Conservation (phyloP, 1,139 yeast genomes). For the Candida sp. region DNA sequence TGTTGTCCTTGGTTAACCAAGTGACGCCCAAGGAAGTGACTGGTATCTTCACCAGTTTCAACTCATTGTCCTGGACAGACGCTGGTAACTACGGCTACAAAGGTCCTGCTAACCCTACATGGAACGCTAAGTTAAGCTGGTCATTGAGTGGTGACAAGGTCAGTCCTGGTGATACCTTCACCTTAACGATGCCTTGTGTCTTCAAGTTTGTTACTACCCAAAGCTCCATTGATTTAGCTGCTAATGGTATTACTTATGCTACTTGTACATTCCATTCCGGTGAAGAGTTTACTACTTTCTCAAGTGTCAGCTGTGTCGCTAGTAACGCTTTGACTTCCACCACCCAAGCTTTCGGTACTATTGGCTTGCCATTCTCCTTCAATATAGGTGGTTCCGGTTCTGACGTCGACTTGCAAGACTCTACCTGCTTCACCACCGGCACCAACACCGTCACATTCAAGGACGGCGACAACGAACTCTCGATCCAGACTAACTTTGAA, state of each 20-base stretch:
- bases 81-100: slow-evolving; percentile 5
- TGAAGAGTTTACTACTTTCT: slow-evolving; percentile 23
- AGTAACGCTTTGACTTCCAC: slow-evolving; percentile 10
- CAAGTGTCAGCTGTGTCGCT: slow-evolving; percentile 30
- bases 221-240: slow-evolving; percentile 14
- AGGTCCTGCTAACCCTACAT: slow-evolving; percentile 22
- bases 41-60: slow-evolving; percentile 9
- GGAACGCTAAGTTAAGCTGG: slow-evolving; percentile 30
- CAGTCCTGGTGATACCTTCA: slow-evolving; percentile 28
- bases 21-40: slow-evolving; percentile 3
- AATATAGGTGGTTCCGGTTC: slow-evolving; percentile 24
- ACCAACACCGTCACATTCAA: slow-evolving; percentile 25
- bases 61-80: slow-evolving; percentile 6
- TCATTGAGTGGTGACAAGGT: slow-evolving; percentile 20
- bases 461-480: slow-evolving; percentile 19
- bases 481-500: background rate
- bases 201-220: slow-evolving; percentile 23
- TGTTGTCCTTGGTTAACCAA: slow-evolving; percentile 1
- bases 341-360: slow-evolving; percentile 19
- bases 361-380: slow-evolving; percentile 26
- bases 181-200: slow-evolving; percentile 27
- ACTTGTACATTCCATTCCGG: slow-evolving; percentile 27
- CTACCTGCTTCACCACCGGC: slow-evolving; percentile 22
- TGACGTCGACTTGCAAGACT: slow-evolving; percentile 18
- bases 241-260: slow-evolving; percentile 31